Evolutionary conservation across 805 yeast genomes (phyloP).

Genomic region (Tanozyma kutaoensis): DNA sequence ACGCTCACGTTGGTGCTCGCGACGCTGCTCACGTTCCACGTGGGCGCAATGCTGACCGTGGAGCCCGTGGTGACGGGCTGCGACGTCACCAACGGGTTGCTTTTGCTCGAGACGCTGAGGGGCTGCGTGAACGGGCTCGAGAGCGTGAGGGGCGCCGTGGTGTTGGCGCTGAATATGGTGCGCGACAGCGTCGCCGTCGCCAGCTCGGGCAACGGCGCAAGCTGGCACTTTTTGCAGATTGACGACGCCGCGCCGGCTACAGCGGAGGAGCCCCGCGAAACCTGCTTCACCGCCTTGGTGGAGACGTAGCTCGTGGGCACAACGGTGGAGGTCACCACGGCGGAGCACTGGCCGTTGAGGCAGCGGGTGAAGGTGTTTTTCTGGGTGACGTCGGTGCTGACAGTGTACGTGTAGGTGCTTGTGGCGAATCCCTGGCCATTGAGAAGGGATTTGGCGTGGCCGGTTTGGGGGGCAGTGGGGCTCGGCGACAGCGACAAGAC

Average conservation of each 20-base stretch:
- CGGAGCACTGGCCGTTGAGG: no score
- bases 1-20: conserved; percentile 5
- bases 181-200: conserved; percentile 2
- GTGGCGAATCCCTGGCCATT: no score
- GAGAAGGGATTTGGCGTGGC: no score
- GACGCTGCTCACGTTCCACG: conserved; percentile 9
- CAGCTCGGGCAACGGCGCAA: conserved; percentile 1
- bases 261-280: no score
- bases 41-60: conserved; percentile 5
- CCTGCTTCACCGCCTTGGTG: conserved; percentile 1
- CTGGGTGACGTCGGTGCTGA: no score
- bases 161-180: not conserved
- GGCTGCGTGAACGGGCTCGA: not conserved
- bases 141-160: not conserved
- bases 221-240: conserved; percentile 1
- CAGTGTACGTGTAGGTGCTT: no score
- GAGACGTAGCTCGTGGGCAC: conserved; percentile 1
- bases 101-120: not conserved
- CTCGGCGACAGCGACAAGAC: no score
- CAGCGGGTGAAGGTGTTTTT: no score
- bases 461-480: no score
- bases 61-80: not conserved
- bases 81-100: not conserved
- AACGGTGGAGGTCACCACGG: not conserved
- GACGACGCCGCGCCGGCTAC: no score